Evolutionary conservation across 2,329 filamentous ascomycete genomes (phyloP).

Genomic region (Paracoccidioides brasiliensis): DNA sequence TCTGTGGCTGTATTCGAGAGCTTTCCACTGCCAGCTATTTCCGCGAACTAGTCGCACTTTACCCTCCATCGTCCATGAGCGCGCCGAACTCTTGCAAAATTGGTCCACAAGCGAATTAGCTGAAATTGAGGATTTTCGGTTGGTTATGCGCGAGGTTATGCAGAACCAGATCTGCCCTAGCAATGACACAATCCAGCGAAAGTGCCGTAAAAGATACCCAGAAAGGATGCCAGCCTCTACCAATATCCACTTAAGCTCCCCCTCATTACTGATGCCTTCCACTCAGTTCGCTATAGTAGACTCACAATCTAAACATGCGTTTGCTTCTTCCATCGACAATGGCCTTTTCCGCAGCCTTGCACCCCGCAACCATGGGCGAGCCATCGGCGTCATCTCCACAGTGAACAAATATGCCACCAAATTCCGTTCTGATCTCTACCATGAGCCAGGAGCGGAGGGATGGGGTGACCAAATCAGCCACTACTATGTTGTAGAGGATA

Average conservation of each 20-base stretch:
- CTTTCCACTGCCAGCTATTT: slow-evolving; percentile 43
- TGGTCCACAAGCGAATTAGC: slow-evolving; percentile 44
- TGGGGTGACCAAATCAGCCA: slow-evolving; percentile 53
- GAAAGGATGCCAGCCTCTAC: slow-evolving; percentile 37
- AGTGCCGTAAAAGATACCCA: slow-evolving; percentile 44
- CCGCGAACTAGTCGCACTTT: slow-evolving; percentile 38
- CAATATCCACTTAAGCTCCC: slow-evolving; percentile 40
- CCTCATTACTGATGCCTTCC: slow-evolving; percentile 21
- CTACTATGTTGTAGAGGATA: slow-evolving; percentile 52
- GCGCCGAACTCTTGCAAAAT: slow-evolving; percentile 45
- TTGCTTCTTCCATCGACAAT: background rate
- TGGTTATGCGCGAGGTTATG: slow-evolving; percentile 43
- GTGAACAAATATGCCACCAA: slow-evolving; percentile 32
- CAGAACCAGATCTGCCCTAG: slow-evolving; percentile 48
- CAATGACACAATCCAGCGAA: slow-evolving; percentile 46
- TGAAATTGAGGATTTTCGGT: slow-evolving; percentile 46
- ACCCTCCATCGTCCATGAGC: slow-evolving; percentile 36
- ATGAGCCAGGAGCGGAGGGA: slow-evolving; percentile 45
- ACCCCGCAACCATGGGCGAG: slow-evolving; percentile 1
- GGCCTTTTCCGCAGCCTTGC: background rate
- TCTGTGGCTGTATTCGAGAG: slow-evolving; percentile 46
- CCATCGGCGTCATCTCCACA: background rate
- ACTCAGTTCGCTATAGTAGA: slow-evolving; percentile 12
- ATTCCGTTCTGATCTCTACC: slow-evolving; percentile 35
- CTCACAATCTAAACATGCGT: background rate